Percentiles rank a stretch among this genome's conserved stretches.
These are phyloP conservation scores for Naganishia kalamii DNA, from an alignment of 768 basidiomycete genomes.

Conservation along the genomic window DNA sequence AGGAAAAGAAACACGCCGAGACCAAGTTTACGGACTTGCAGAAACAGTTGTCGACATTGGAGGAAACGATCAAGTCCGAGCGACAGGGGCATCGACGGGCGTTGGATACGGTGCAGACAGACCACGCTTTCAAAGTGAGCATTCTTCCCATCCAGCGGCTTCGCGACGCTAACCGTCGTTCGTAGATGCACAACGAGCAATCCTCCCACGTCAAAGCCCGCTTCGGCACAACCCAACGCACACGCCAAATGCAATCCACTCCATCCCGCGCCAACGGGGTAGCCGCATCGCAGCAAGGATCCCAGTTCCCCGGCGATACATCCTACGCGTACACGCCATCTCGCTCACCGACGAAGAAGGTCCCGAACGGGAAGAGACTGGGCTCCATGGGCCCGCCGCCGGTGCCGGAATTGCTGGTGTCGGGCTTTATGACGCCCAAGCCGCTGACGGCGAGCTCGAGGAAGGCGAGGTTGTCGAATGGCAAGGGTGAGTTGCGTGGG, in stretches of 20 bases:
- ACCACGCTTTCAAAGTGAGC: conserved; percentile 63
- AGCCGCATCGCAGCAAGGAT: background rate
- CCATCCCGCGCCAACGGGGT: background rate
- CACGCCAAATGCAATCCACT: conserved; percentile 33
- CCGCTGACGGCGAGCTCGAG: conserved; percentile 7
- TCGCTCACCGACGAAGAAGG: conserved; percentile 51
- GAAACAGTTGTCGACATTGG: conserved; percentile 55
- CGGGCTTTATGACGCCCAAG: conserved; percentile 3
- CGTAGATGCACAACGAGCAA: conserved; percentile 11
- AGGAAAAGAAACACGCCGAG: conserved; percentile 60
- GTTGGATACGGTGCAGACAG: conserved; percentile 63
- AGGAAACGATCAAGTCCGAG: background rate
- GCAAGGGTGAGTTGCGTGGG: conserved; percentile 37
- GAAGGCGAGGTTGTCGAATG: conserved; percentile 39
- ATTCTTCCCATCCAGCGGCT: background rate
- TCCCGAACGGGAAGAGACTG: conserved; percentile 49
- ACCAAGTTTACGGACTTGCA: conserved; percentile 55
- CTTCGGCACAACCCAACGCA: conserved; percentile 65
- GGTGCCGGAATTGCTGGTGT: conserved; percentile 39
- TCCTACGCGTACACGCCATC: conserved; percentile 3
- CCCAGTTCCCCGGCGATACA: background rate
- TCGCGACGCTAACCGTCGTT: background rate
- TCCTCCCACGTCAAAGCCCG: conserved; percentile 21
- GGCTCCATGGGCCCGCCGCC: conserved; percentile 48
- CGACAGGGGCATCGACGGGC: conserved; percentile 44